These are phyloP conservation scores for Trichothecium roseum DNA, from an alignment of 2,329 filamentous ascomycete species.

Conservation along the genomic window DNA sequence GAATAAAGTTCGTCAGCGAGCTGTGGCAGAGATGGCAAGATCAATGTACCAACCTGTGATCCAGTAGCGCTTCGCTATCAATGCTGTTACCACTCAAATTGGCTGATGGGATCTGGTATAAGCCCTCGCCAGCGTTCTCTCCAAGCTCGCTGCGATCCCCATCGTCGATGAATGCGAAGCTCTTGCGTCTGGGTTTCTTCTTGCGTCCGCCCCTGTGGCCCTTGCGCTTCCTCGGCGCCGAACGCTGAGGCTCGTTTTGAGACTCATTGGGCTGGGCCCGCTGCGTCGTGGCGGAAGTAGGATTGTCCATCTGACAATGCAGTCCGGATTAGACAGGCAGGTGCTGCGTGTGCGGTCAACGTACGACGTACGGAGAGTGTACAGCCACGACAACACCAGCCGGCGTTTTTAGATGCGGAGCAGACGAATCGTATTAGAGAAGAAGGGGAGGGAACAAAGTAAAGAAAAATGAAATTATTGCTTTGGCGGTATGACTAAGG, in stretches of 20 bases:
- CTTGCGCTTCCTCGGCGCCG: conserved; percentile 47
- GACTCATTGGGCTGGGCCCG: no score
- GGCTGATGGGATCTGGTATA: conserved; percentile 38
- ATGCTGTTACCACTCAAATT: conserved; percentile 77
- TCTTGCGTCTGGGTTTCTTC: conserved; percentile 65
- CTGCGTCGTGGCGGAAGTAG: no score
- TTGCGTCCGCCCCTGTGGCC: conserved; percentile 71
- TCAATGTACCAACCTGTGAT: conserved; percentile 56
- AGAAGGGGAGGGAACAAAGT: no score
- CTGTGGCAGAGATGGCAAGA: neutral
- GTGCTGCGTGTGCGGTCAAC: no score
- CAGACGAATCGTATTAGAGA: no score
- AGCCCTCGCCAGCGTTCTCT: conserved; percentile 24
- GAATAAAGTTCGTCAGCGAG: conserved; percentile 4
- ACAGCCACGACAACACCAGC: no score
- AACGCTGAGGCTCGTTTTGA: neutral
- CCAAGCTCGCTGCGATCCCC: conserved; percentile 28
- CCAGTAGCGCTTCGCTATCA: conserved; percentile 78
- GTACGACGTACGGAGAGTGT: no score
- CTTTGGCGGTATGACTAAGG: no score
- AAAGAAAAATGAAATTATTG: no score
- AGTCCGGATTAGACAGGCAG: no score
- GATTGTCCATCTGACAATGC: no score
- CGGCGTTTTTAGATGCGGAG: no score
- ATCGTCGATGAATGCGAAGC: conserved; percentile 59